A percentile compares a stretch with the other conserved stretches of the same genome.
phyloP scores from a whole-genome alignment of 2,329 filamentous ascomycete species.

The Ascochyta clinopodiicola region DNA sequence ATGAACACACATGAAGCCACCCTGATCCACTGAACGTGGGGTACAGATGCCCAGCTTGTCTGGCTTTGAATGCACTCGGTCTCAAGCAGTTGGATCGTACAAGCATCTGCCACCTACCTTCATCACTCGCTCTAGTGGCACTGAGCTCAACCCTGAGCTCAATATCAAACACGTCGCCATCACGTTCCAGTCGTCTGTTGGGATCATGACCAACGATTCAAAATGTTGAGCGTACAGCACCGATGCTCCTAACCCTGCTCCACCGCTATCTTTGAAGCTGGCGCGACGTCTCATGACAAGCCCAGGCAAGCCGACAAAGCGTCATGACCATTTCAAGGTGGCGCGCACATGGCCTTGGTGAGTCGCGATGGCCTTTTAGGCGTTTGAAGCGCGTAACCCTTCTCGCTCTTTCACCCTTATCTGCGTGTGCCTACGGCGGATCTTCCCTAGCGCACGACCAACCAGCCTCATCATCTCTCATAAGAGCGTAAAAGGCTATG shows the following conservation, averaged over 20 bases:
- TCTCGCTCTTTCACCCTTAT: background rate
- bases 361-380: background rate
- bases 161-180: background rate
- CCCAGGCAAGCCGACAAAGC: background rate
- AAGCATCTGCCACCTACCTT: no score
- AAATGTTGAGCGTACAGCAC: background rate
- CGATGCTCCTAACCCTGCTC: background rate
- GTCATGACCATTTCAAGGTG: background rate
- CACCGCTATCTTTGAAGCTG: background rate
- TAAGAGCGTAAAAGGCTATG: no score
- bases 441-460: background rate
- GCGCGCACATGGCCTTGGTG: background rate
- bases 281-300: background rate
- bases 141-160: background rate
- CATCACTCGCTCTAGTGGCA: background rate
- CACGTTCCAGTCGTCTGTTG: background rate
- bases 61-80: background rate
- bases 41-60: background rate
- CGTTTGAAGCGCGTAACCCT: background rate
- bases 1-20: background rate
- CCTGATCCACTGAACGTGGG: background rate
- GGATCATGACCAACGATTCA: background rate
- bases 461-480: background rate
- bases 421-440: background rate
- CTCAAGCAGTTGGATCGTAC: background rate